Percentiles rank a stretch among this genome's conserved stretches.
These are phyloP conservation scores for Inga oerstediana DNA, from an alignment of 306 rosid species.

Conservation along the genomic window DNA sequence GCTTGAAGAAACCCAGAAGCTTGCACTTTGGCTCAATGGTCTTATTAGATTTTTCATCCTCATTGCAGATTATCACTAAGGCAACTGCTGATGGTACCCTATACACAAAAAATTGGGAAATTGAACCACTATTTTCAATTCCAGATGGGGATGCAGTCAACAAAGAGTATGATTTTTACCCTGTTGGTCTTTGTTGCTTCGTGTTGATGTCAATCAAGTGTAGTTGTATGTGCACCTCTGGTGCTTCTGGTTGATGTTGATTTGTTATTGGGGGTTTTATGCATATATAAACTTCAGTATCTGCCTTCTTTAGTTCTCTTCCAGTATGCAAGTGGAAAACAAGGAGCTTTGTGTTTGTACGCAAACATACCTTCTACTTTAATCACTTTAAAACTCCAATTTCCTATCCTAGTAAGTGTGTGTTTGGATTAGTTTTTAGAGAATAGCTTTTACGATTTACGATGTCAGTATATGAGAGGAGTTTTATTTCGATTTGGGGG, in stretches of 20 bases:
- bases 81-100: conserved; percentile 96
- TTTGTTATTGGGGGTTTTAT: conserved; percentile 22
- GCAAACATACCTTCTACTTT: background rate
- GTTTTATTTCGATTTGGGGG: no score
- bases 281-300: background rate
- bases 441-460: no score
- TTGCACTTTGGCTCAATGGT: conserved; percentile 24
- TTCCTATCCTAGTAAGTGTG: background rate
- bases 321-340: background rate
- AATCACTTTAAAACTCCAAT: background rate
- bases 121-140: conserved; percentile 83
- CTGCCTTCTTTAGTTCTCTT: conserved; percentile 5
- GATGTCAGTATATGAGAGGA: no score
- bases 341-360: conserved; percentile 16
- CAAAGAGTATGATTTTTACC: conserved; percentile 58
- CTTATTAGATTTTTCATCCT: conserved; percentile 24
- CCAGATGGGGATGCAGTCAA: conserved; percentile 61
- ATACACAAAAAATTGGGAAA: conserved; percentile 83
- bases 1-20: background rate
- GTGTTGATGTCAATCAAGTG: conserved; percentile 28
- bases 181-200: background rate
- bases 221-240: background rate
- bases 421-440: no score
- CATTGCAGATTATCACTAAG: conserved; percentile 81
- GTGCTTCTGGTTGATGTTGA: conserved; percentile 14